phyloP scores from a whole-genome alignment of 163 green algal species.

The Coccomyxa subellipsoidea region DNA sequence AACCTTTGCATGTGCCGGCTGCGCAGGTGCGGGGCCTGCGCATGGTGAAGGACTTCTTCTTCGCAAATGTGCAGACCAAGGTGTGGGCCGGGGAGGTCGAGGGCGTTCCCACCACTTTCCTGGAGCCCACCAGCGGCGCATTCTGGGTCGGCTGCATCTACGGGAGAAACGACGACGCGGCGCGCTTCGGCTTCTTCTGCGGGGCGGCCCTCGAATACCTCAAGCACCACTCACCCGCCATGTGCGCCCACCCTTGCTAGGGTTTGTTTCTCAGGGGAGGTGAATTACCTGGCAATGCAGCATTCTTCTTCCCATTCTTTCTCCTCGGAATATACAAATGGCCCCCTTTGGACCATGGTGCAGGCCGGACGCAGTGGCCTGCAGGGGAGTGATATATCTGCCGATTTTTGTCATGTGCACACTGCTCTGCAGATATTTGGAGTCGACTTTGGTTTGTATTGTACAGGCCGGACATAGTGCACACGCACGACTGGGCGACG shows the following conservation, averaged over 20 bases:
- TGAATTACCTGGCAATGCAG: too few species aligned
- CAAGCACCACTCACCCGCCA: slow-evolving; percentile 16
- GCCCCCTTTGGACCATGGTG: too few species aligned
- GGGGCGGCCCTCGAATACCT: slow-evolving; percentile 91
- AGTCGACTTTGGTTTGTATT: neutral
- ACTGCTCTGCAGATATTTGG: too few species aligned
- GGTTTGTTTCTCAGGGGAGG: too few species aligned
- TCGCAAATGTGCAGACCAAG: slow-evolving; percentile 44
- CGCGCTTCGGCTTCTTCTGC: slow-evolving; percentile 93
- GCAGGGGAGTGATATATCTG: too few species aligned
- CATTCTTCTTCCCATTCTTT: too few species aligned
- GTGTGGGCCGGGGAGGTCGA: slow-evolving; percentile 58
- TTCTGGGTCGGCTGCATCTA: slow-evolving; percentile 86
- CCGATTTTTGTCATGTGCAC: neutral
- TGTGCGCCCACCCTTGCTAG: neutral
- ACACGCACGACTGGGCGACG: slow-evolving; percentile 97
- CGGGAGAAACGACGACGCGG: slow-evolving; percentile 66
- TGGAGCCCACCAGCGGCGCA: slow-evolving; percentile 92
- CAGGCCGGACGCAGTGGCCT: too few species aligned
- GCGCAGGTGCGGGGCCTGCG: slow-evolving; percentile 29
- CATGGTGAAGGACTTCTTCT: slow-evolving; percentile 36
- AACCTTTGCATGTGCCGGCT: too few species aligned
- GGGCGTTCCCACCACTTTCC: slow-evolving; percentile 67
- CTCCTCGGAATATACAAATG: neutral
- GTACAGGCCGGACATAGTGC: slow-evolving; percentile 84